Base-by-base conservation (phyloP, 371 early-diverging fungal genomes). In the Funneliformis caledonium region DNA sequence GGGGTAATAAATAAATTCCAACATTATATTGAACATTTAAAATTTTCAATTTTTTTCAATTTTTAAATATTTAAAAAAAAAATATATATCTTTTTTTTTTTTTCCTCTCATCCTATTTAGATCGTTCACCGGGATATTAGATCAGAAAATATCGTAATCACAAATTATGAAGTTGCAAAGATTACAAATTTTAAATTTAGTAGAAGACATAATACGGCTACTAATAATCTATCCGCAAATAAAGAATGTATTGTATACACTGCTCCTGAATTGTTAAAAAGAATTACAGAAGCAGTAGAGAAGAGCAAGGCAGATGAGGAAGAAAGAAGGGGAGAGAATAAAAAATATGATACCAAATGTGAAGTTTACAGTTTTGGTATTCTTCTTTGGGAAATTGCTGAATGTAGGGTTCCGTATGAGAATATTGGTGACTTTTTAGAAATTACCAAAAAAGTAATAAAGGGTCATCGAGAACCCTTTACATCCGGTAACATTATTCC, bases 301-400 rank as follows among this genome's bases (percentile, higher is more conserved):
- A 5, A 65, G 14, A 56, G 16, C 0, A 14, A 52, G 47, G 11
- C 11, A 47, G 47, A 47, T 47, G 47, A 9, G 2, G 11, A 10
- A 47, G 11, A 0, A 47, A 47, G 6, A 47, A 47, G 26, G 26
- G 26, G 26, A 26, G 26, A 26, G 45, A 4, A 45, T 45, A 8
- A 47, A 14, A 52, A 33, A 8, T 76, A 76, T 33, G 50, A 52
- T 22, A 33, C 11, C 5, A 76, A 31, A 52, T 61, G 76, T 22
- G 76, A 76, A 61, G 59, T 76, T 43, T 76, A 60, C 26, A 75
- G 61, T 42, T 75, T 77, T 37, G 65, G 65, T 64, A 77, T 77
- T 33, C 26, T 77, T 19, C 60, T 65, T 33, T 77, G 77, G 77
- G 65, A 77, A 26, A 64, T 77, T 47, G 31, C 61, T 22, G 65